phyloP scores from a whole-genome alignment of 805 yeast genomes.

The Ogataea henricii region DNA sequence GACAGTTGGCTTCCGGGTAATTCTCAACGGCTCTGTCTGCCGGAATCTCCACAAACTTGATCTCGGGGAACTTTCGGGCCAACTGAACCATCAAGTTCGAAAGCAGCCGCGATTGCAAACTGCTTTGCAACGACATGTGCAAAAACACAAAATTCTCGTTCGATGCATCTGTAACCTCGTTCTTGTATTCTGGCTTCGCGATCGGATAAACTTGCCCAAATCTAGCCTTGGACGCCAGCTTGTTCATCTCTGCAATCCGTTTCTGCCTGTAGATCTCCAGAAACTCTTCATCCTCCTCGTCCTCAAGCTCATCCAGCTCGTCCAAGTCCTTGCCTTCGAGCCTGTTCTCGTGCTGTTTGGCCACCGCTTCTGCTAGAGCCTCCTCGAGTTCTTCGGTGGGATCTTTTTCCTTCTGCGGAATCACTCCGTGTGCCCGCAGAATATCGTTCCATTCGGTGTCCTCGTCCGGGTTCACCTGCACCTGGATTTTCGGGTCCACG shows the following conservation, averaged over 20 bases:
- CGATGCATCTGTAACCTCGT: slow-evolving; percentile 84
- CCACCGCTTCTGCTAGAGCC: slow-evolving; percentile 80
- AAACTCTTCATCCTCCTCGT: slow-evolving; percentile 91
- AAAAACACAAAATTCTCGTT: slow-evolving; percentile 65
- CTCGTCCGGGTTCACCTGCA: slow-evolving; percentile 91
- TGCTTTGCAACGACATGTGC: slow-evolving; percentile 71
- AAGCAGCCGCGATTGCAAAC: slow-evolving; percentile 73
- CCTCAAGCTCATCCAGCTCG: slow-evolving; percentile 86
- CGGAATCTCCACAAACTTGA: slow-evolving; percentile 91
- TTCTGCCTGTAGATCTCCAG: slow-evolving; percentile 73
- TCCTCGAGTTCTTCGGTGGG: slow-evolving; percentile 87
- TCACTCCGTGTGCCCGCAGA: slow-evolving; percentile 82
- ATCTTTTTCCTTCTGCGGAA: slow-evolving; percentile 88
- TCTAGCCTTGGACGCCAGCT: slow-evolving; percentile 53
- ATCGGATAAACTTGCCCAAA: slow-evolving; percentile 80
- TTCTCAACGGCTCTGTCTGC: slow-evolving; percentile 88
- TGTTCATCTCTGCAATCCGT: slow-evolving; percentile 72
- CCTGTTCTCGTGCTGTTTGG: slow-evolving; percentile 78
- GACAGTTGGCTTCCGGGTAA: slow-evolving; percentile 88
- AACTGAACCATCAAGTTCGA: slow-evolving; percentile 54
- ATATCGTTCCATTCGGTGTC: slow-evolving; percentile 99
- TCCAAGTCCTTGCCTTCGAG: slow-evolving; percentile 74
- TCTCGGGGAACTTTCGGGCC: slow-evolving; percentile 72
- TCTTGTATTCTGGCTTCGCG: slow-evolving; percentile 83
- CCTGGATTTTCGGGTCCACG: slow-evolving; percentile 63